Evolutionary conservation across 2,329 filamentous ascomycete species (phyloP), one percentile per base, ranked within the genome.

Genomic region (Myriangium duriaei): DNA sequence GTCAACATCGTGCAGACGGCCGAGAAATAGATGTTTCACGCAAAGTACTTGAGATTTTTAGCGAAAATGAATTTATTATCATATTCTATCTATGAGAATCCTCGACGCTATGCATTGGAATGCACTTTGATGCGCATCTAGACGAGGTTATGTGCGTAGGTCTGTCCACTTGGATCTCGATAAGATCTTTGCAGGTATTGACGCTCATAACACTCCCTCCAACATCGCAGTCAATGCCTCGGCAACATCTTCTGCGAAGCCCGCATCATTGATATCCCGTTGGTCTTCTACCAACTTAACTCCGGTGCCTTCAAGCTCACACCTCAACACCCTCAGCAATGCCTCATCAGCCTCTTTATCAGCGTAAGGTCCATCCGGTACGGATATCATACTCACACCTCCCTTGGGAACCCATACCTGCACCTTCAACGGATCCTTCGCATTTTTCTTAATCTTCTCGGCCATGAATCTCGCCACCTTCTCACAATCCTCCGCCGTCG

Each of bases 331-430:
- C 0, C 55, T 47, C 39, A 69, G 68, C 12, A 75, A 47, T 4
- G 54, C 59, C 11, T 54, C 50, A 46, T 74, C 69, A 3, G 67
- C 67, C 19, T 61, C 50, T 2, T 51, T 45, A 50, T 74, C 64
- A 45, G 64, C 57, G 48, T 79, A 81, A 0, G 73, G 58, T 2
- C 59, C 66, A 1, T 58, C 64, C 13, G 52, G 69, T 49, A 47
- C 65, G 5, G 73, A 64, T 32, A 83, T 64, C 58, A 72, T 66
- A 49, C 77, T 81, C 10, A 81, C 54, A 0, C 77, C 78, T 1
- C 67, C 69, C 7, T 53, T 60, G 0, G 79, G 79, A 5, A 82
- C 50, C 56, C 76, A 68, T 0, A 83, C 64, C 45, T 73, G 60
- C 1, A 73, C 61, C 37, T 59, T 51, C 0, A 59, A 51, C 7